These are phyloP conservation scores for Monilinia fructicola DNA, from an alignment of 2,329 filamentous ascomycete species.

Conservation along the genomic window DNA sequence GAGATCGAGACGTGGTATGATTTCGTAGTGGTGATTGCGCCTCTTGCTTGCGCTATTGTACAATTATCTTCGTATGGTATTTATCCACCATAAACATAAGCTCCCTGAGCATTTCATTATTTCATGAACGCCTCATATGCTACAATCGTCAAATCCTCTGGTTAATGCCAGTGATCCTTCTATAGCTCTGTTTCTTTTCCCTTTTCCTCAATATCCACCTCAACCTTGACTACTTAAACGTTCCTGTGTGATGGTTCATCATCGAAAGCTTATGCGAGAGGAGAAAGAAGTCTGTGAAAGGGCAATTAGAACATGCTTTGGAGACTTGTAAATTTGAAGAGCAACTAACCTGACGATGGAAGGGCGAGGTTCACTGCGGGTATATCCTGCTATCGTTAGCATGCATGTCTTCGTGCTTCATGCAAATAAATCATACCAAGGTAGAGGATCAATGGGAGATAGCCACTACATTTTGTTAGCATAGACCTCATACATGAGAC, in stretches of 20 bases:
- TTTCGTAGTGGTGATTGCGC: constrained; percentile 37
- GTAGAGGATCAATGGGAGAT: constrained; percentile 94
- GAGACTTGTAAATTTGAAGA: not conserved
- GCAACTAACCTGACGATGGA: constrained; percentile 66
- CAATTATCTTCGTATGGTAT: constrained; percentile 34
- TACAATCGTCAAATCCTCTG: constrained; percentile 26
- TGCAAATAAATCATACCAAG: constrained; percentile 63
- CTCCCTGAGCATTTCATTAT: constrained; percentile 24
- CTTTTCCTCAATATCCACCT: not conserved
- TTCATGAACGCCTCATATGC: constrained; percentile 38
- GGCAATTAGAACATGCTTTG: constrained; percentile 26
- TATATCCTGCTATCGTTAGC: constrained; percentile 66
- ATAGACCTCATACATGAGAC: not conserved
- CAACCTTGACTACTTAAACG: constrained; percentile 4
- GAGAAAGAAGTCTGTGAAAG: constrained; percentile 57
- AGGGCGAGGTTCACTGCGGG: constrained; percentile 87
- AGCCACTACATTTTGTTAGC: constrained; percentile 66
- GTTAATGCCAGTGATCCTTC: not conserved
- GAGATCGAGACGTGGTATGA: constrained; percentile 5
- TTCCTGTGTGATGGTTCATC: constrained; percentile 14
- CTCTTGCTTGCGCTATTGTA: constrained; percentile 34
- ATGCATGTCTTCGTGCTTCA: constrained; percentile 11
- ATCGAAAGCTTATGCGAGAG: constrained; percentile 53
- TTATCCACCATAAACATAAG: constrained; percentile 23
- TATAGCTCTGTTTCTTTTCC: not conserved